phyloP scores from a whole-genome alignment of 2,329 filamentous ascomycete genomes.

The Aureobasidium sp. region DNA sequence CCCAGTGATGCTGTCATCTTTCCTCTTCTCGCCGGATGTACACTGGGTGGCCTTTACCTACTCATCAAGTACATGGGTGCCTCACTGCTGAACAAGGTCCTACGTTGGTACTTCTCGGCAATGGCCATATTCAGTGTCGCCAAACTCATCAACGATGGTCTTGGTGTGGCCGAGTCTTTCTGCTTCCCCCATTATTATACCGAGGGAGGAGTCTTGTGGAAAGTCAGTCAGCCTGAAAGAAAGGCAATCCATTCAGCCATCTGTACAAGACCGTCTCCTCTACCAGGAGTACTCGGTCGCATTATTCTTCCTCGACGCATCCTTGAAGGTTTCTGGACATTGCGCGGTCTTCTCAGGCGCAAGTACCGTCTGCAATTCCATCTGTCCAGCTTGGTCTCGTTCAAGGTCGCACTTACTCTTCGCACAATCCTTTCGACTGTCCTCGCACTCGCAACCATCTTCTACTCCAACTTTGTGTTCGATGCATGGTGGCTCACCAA shows the following conservation, averaged over 20 bases:
- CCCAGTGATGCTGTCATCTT: constrained; percentile 77
- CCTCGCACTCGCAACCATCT: constrained; percentile 45
- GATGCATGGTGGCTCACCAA: constrained; percentile 71
- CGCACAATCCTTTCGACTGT: constrained; percentile 49
- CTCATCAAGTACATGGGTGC: constrained; percentile 85
- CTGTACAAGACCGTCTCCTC: constrained; percentile 34
- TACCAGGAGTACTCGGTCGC: constrained; percentile 42
- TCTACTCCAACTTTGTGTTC: constrained; percentile 55
- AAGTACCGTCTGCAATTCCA: constrained; percentile 48
- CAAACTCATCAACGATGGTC: constrained; percentile 61
- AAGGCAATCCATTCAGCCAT: constrained; percentile 2
- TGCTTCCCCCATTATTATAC: constrained; percentile 66
- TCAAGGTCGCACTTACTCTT: constrained; percentile 43
- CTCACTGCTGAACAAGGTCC: constrained; percentile 67
- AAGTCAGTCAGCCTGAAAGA: constrained; percentile 17
- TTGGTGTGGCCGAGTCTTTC: constrained; percentile 56
- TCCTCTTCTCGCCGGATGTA: constrained; percentile 64
- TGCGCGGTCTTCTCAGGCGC: constrained; percentile 40
- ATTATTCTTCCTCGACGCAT: constrained; percentile 36
- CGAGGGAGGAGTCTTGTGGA: constrained; percentile 41
- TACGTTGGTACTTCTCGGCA: constrained; percentile 74
- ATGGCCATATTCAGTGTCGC: constrained; percentile 71
- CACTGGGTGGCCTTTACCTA: constrained; percentile 71
- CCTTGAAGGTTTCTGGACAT: constrained; percentile 36
- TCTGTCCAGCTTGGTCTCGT: constrained; percentile 23